Base-by-base conservation (phyloP, 257 asterid genomes). In the Rubia yunnanensis region DNA sequence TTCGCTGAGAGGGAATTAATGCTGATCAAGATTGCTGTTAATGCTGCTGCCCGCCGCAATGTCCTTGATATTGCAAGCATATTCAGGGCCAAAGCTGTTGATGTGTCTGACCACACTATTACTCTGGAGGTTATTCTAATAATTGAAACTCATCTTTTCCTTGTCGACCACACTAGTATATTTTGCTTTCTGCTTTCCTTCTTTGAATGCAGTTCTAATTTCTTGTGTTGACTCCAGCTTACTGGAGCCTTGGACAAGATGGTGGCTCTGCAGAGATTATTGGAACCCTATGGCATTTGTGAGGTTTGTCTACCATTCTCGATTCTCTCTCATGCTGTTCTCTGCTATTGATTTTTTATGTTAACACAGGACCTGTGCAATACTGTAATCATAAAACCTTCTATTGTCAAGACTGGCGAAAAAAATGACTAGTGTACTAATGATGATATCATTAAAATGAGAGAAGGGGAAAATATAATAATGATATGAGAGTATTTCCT, bases 41-140 rank as follows among this genome's bases (percentile, higher is more conserved):
- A 92, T 81, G 84, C 98, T 63, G 61, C 96, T 66, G 98, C 96
- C 23, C 84, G 98, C 3, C 86, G 98, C 62, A 84, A 83, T 74
- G 96, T 92, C 74, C 98, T 92, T 35, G 98, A 89, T 70, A 92
- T 92, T 72, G 98, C 98, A 36, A 92, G 98, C 81, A 92, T 92
- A 76, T 92, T 92, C 76, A 84, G 98, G 79, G 98, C 98, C 65
- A 92, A 85, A 79, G 95, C 98, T 72, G 92, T 91, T 77, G 98
- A 92, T 76, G 96, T 92, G 69, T 92, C 98, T 71, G 96, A 87
- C 78, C 98, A 92, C 80, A 92, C 98, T 49, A 87, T 92, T 49
- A 92, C 98, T 73, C 96, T 92, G 6, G 96, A 92, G 98, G 98
- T 86, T 74, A 36, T 52, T 24, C 18, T 53, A 44, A 18, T 31